These are phyloP conservation scores for Aspergillus bridgeri DNA, from an alignment of 495 filamentous ascomycete species.

Conservation along the genomic window DNA sequence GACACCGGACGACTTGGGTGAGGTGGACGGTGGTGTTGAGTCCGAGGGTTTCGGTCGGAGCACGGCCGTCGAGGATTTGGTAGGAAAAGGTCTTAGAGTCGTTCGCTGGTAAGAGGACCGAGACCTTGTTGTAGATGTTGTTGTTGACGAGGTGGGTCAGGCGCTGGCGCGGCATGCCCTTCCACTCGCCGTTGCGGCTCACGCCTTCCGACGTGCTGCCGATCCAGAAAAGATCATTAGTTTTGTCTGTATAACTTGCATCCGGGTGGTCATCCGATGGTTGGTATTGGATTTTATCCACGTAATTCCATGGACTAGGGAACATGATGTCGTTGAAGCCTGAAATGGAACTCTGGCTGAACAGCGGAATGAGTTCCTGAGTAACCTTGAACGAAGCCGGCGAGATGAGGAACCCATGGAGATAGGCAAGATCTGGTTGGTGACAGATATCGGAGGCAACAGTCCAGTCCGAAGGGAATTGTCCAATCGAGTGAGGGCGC, in stretches of 20 bases:
- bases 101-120: constrained; percentile 34
- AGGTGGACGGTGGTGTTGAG: constrained; percentile 43
- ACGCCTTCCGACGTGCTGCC: constrained; percentile 57
- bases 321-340: constrained; percentile 50
- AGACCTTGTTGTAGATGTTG: constrained; percentile 41
- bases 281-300: constrained; percentile 44
- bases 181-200: constrained; percentile 50
- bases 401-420: constrained; percentile 69
- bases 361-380: constrained; percentile 65
- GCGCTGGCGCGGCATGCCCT: constrained; percentile 57
- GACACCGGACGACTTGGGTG: constrained; percentile 51
- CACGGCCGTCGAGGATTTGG: constrained; percentile 33
- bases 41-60: constrained; percentile 26
- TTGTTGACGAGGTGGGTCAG: constrained; percentile 54
- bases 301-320: constrained; percentile 49
- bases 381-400: constrained; percentile 60
- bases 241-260: constrained; percentile 36
- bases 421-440: constrained; percentile 70
- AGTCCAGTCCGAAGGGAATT: constrained; percentile 64
- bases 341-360: constrained; percentile 66
- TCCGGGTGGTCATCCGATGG: constrained; percentile 39
- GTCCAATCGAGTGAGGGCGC: constrained; percentile 62
- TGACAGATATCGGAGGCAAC: constrained; percentile 67
- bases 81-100: constrained; percentile 31
- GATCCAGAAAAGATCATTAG: constrained; percentile 50